Evolutionary conservation across 2,329 filamentous ascomycete species (phyloP).

Genomic region (Aureobasidium sp.): DNA sequence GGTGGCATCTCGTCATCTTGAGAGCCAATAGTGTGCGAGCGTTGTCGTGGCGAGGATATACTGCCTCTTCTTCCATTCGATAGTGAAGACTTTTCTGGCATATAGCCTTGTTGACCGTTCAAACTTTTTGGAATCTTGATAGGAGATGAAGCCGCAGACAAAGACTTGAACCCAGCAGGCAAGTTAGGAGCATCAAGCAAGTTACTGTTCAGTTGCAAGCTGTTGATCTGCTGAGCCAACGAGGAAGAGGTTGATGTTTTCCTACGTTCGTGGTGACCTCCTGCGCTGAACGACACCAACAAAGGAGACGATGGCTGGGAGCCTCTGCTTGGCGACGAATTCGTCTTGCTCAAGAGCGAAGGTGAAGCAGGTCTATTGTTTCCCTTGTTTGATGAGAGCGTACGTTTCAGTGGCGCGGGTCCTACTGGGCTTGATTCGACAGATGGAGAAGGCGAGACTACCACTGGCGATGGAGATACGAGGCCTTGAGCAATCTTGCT

Average conservation of each 20-base stretch:
- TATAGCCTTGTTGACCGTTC: constrained; percentile 40
- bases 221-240: constrained; percentile 68
- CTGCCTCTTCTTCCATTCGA: constrained; percentile 25
- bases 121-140: constrained; percentile 39
- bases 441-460: constrained; percentile 50
- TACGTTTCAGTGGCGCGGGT: constrained; percentile 70
- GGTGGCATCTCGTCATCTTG: constrained; percentile 77
- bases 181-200: constrained; percentile 64
- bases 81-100: constrained; percentile 29
- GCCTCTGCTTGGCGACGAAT: constrained; percentile 76
- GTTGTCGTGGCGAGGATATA: constrained; percentile 51
- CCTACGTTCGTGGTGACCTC: constrained; percentile 69
- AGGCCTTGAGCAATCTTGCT: constrained; percentile 38
- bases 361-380: constrained; percentile 76
- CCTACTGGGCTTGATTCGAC: constrained; percentile 80
- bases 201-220: constrained; percentile 51
- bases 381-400: constrained; percentile 72
- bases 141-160: constrained; percentile 46
- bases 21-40: constrained; percentile 88
- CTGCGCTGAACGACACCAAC: constrained; percentile 92
- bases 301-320: constrained; percentile 82
- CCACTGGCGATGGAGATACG: constrained; percentile 27
- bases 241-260: constrained; percentile 86
- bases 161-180: constrained; percentile 40
- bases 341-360: constrained; percentile 67